phyloP scores from a whole-genome alignment of 2,329 filamentous ascomycete genomes.

The Aspergillus sp. region DNA sequence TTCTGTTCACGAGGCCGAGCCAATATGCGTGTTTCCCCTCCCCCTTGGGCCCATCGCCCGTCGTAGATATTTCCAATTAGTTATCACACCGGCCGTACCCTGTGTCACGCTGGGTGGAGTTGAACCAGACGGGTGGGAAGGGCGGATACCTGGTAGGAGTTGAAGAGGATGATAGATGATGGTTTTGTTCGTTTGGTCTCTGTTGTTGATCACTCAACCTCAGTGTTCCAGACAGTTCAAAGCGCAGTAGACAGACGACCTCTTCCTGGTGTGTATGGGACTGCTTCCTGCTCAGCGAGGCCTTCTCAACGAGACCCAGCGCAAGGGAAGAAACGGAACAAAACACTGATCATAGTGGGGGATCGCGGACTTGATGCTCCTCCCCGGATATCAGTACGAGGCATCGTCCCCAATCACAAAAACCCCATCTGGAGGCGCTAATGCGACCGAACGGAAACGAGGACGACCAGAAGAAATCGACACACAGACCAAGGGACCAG shows the following conservation, averaged over 20 bases:
- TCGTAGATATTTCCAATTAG: constrained; percentile 5
- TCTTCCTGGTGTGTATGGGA: no score
- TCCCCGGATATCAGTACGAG: background rate
- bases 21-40: background rate
- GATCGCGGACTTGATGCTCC: background rate
- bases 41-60: constrained; percentile 1
- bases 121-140: constrained; percentile 5
- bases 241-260: no score
- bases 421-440: background rate
- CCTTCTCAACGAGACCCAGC: no score
- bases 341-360: background rate
- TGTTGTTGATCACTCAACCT: no score
- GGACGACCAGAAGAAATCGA: background rate
- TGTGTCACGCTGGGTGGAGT: constrained; percentile 7
- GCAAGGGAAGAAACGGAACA: no score
- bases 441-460: background rate
- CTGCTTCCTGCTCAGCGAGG: no score
- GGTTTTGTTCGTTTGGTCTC: no score
- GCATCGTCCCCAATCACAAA: background rate
- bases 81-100: background rate
- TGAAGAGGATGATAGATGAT: no score
- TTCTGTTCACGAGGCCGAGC: constrained; percentile 3
- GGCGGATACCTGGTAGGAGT: background rate
- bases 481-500: background rate
- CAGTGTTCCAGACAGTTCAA: no score